Evolutionary conservation across 345 rosid genomes (phyloP).

Genomic region (sweet orange (Citrus sinensis)): DNA sequence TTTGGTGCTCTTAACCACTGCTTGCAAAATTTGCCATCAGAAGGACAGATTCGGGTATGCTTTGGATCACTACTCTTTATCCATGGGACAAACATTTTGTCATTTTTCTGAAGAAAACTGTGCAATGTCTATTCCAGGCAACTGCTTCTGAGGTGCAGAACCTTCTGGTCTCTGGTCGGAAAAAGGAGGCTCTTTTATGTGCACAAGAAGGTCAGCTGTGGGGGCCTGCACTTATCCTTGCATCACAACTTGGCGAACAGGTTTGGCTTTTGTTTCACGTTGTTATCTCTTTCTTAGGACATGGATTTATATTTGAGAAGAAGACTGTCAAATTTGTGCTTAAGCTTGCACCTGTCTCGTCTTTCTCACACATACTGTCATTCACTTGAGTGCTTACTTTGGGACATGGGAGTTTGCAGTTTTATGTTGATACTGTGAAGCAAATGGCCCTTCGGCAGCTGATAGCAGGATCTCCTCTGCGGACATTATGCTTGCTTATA

Average conservation of each 20-base stretch:
- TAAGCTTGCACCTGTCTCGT: neutral
- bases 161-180: conserved; percentile 94
- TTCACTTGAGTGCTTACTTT: conserved; percentile 7
- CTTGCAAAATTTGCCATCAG: conserved; percentile 81
- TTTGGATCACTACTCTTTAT: neutral
- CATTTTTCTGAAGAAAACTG: conserved; percentile 8
- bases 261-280: conserved; percentile 35
- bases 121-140: conserved; percentile 46
- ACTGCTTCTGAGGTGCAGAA: conserved; percentile 90
- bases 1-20: conserved; percentile 61
- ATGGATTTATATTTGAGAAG: conserved; percentile 7
- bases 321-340: neutral
- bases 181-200: conserved; percentile 70
- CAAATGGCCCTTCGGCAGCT: conserved; percentile 95
- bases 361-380: neutral
- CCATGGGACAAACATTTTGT: neutral
- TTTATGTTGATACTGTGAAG: conserved; percentile 88
- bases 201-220: conserved; percentile 97
- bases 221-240: conserved; percentile 98
- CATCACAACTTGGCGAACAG: conserved; percentile 96
- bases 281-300: neutral
- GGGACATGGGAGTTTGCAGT: conserved; percentile 46
- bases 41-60: conserved; percentile 79
- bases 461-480: conserved; percentile 91
- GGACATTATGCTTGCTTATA: conserved; percentile 92